A percentile compares a stretch with the other conserved stretches of the same genome.
phyloP scores from a whole-genome alignment of 1,139 yeast species.

The Taiozyma onychis region DNA sequence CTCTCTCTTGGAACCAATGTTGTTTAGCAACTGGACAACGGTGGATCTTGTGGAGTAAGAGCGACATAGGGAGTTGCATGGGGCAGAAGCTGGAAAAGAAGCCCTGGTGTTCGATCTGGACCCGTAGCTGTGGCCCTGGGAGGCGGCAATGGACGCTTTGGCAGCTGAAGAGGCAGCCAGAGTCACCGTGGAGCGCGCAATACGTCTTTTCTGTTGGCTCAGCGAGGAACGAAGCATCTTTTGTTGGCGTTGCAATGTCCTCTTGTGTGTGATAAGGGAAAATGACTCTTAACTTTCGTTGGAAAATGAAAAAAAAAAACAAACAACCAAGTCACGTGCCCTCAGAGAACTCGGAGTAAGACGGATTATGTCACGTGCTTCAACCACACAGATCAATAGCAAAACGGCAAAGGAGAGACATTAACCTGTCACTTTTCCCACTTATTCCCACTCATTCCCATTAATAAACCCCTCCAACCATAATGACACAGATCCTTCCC shows the following conservation, averaged over 20 bases:
- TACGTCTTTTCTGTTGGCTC: conserved; percentile 21
- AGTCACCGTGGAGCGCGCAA: conserved; percentile 18
- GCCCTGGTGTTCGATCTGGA: conserved; percentile 5
- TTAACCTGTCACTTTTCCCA: neutral
- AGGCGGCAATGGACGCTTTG: conserved; percentile 4
- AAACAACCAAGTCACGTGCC: neutral
- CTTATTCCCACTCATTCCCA: no score
- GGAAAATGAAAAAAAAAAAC: neutral
- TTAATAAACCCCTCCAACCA: neutral
- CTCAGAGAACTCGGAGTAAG: no score
- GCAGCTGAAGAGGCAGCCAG: conserved; percentile 10
- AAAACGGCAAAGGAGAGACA: neutral
- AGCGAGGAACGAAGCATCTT: conserved; percentile 23
- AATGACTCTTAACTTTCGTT: neutral
- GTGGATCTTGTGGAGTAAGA: conserved; percentile 68
- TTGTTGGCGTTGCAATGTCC: neutral
- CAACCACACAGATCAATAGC: no score
- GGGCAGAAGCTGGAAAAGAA: neutral
- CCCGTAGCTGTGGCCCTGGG: conserved; percentile 7
- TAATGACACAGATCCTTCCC: conserved; percentile 6
- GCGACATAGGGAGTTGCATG: conserved; percentile 15
- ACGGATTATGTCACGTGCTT: no score
- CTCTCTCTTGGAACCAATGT: conserved; percentile 94
- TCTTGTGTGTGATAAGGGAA: neutral
- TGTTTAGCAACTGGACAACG: conserved; percentile 88